Conservation (phyloP, 257 asterid species). For the Solanum etuberosum region DNA sequence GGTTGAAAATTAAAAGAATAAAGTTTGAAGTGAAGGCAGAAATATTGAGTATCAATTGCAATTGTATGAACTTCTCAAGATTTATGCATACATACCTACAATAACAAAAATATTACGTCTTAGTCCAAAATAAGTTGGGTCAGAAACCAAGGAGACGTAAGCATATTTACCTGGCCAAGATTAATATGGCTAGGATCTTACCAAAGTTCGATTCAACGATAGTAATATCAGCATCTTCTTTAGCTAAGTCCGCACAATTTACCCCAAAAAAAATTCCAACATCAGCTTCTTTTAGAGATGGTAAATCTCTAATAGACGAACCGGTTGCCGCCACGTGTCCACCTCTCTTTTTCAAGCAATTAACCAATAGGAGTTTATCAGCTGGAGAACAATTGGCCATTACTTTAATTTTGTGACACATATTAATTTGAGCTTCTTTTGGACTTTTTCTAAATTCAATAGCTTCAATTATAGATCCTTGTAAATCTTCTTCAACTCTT, state of each 20-base stretch:
- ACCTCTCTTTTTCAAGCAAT: constrained; percentile 14
- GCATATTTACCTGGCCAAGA: constrained; percentile 18
- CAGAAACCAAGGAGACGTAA: background rate
- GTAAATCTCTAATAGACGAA: constrained; percentile 17
- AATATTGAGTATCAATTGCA: constrained; percentile 21
- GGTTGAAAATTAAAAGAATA: constrained; percentile 2
- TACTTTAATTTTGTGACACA: constrained; percentile 6
- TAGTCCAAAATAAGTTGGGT: background rate
- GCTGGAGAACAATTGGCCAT: constrained; percentile 23
- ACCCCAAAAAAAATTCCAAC: constrained; percentile 22
- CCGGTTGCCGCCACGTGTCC: constrained; percentile 16
- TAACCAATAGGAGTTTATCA: constrained; percentile 23
- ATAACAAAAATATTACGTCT: background rate
- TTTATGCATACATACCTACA: constrained; percentile 16
- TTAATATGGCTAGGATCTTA: constrained; percentile 8
- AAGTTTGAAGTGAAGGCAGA: constrained; percentile 21
- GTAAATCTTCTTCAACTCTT: constrained; percentile 6
- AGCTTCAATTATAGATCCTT: constrained; percentile 13
- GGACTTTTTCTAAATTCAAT: constrained; percentile 12
- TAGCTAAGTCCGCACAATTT: background rate
- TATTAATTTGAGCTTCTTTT: constrained; percentile 9
- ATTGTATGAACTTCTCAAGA: constrained; percentile 14
- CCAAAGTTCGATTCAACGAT: background rate
- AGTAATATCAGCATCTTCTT: constrained; percentile 11
- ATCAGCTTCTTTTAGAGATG: constrained; percentile 27